phyloP scores from a whole-genome alignment of 805 yeast species.

The Zygotorulaspora chibaensis region DNA sequence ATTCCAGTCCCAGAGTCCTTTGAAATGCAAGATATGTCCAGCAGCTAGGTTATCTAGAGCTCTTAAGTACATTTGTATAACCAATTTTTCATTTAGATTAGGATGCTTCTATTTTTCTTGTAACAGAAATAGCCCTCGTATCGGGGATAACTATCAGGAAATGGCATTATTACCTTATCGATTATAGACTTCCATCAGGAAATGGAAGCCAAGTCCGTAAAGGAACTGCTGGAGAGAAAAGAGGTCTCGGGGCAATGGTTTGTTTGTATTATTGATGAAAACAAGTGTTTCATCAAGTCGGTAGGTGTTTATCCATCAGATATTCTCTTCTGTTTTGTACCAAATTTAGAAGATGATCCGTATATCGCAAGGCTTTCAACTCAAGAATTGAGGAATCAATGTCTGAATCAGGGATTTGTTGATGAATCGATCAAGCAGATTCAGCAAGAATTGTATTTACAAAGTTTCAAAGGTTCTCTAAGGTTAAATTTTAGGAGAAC shows the following conservation, averaged over 20 bases:
- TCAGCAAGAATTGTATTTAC: constrained; percentile 3
- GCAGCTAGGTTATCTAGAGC: constrained; percentile 5
- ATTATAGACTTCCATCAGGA: neutral
- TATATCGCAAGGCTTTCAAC: constrained; percentile 6
- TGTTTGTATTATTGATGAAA: constrained; percentile 2
- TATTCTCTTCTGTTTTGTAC: constrained; percentile 8
- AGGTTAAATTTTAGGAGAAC: constrained; percentile 2
- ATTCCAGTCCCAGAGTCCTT: constrained; percentile 23
- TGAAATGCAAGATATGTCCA: constrained; percentile 33
- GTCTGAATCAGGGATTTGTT: constrained; percentile 19
- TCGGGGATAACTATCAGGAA: no score
- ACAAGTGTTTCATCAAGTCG: constrained; percentile 5
- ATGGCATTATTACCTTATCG: no score
- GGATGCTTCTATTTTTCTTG: no score
- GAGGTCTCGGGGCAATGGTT: constrained; percentile 3
- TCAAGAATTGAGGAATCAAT: constrained; percentile 9
- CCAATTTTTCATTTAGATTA: neutral
- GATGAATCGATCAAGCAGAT: constrained; percentile 10
- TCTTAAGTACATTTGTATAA: neutral
- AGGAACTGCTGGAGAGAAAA: neutral
- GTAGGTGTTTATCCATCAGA: constrained; percentile 1
- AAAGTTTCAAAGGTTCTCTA: neutral
- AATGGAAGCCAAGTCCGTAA: neutral
- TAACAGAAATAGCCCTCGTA: neutral
- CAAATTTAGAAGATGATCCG: constrained; percentile 6